phyloP scores from a whole-genome alignment of 106 monocot species.

The Platanthera zijinensis region DNA sequence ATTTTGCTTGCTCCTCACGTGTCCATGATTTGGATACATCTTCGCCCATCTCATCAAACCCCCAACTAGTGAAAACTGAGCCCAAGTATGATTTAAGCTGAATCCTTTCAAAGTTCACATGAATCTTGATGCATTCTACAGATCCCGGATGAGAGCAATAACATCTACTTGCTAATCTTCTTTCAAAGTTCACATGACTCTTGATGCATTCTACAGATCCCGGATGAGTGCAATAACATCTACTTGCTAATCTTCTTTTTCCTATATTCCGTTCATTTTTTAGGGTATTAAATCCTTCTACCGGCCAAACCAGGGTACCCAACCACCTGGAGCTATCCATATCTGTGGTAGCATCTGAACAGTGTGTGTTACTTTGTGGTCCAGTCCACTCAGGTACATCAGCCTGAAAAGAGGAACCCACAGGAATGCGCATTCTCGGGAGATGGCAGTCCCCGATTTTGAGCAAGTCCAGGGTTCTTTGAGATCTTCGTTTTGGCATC shows the following conservation, averaged over 20 bases:
- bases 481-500: constrained; percentile 24
- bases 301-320: constrained; percentile 33
- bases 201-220: constrained; percentile 34
- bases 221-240: constrained; percentile 25
- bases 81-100: constrained; percentile 22
- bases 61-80: constrained; percentile 24
- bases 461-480: constrained; percentile 10
- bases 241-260: constrained; percentile 12
- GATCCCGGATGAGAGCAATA: constrained; percentile 27
- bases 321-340: constrained; percentile 19
- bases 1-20: constrained; percentile 19
- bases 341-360: neutral
- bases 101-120: constrained; percentile 26
- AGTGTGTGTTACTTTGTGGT: neutral
- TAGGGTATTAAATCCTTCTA: constrained; percentile 2
- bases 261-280: constrained; percentile 14
- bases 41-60: constrained; percentile 47
- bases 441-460: constrained; percentile 11
- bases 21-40: constrained; percentile 34
- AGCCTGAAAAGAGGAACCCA: constrained; percentile 33
- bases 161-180: constrained; percentile 10
- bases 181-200: constrained; percentile 25
- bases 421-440: constrained; percentile 24
- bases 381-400: constrained; percentile 32
- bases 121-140: constrained; percentile 26